Base-by-base conservation (phyloP, 1,284 basidiomycete genomes). In the Cryptococcus sp. region DNA sequence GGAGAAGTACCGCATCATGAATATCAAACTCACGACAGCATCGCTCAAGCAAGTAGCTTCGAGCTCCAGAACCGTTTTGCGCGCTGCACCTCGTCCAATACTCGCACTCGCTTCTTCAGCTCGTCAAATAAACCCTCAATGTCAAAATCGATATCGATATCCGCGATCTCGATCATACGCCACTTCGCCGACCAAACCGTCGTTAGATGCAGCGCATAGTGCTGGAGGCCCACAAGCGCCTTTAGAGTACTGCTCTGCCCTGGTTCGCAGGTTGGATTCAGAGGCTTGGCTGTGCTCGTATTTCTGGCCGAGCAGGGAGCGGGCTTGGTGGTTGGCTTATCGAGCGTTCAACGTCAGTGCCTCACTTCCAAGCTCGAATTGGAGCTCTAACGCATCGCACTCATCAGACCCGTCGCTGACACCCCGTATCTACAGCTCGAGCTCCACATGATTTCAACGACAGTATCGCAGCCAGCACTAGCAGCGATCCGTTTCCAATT, bases 401-500 rank as follows among this genome's bases (percentile, higher is more conserved):
- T 42, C 41, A 45, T 23, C 13, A 6, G 2, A 6, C 42, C 23
- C 19, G 39, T 41, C 13, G 27, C 48, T 50, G 39, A 51, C 19
- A 39, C 5, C 10, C 1, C 5, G 47, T 58, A 54, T 40, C 41
- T 56, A 3, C 73, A 93, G 90, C 84, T 91, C 63, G 93, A 96
- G 76, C 80, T 95, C 46, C 89, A 91, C 23, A 87, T 83, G 69
- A 82, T 93, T 16, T 86, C 88, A 67, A 91, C 94, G 62, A 83
- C 84, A 15, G 88, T 93, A 16, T 87, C 88, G 17, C 90, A 89
- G 67, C 80, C 86, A 41, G 83, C 86, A 25, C 86, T 96, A 61
- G 93, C 91, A 7, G 85, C 87, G 70, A 92, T 95, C 83, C 84
- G 91, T 65, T 87, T 91, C 81, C 89, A 94, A 75, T 96, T 94